A percentile compares a stretch with the other conserved stretches of the same genome.
Evolutionary conservation across 805 yeast genomes (phyloP).

Genomic region (Tetrapisispora taiwanensis): DNA sequence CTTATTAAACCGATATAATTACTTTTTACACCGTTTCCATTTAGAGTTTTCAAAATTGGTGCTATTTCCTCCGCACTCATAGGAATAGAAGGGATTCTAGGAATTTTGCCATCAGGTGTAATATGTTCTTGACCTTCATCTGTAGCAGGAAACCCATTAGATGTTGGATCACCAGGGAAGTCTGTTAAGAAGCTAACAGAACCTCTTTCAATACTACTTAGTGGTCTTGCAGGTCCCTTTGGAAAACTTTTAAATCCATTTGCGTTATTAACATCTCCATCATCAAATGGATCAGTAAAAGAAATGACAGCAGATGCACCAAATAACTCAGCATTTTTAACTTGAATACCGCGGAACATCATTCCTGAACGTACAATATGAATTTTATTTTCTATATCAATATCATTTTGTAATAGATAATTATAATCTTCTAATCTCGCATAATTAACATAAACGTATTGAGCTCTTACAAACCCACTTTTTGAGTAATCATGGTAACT

Average conservation of each 20-base stretch:
- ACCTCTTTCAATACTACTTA: constrained; percentile 50
- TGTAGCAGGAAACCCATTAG: constrained; percentile 60
- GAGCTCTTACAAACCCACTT: constrained; percentile 47
- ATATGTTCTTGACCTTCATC: constrained; percentile 29
- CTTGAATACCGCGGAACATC: constrained; percentile 45
- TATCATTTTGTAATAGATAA: constrained; percentile 29
- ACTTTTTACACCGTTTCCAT: constrained; percentile 31
- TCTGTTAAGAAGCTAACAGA: constrained; percentile 48
- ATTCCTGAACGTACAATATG: constrained; percentile 46
- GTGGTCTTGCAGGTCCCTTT: constrained; percentile 55
- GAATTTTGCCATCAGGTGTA: constrained; percentile 35
- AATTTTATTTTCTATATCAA: constrained; percentile 44
- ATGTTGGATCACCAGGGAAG: constrained; percentile 69
- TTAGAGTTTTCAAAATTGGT: constrained; percentile 33
- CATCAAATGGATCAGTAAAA: constrained; percentile 37
- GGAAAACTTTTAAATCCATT: constrained; percentile 54
- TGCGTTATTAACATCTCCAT: constrained; percentile 41
- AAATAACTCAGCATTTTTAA: constrained; percentile 47
- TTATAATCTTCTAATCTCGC: constrained; percentile 49
- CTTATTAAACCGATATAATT: constrained; percentile 30
- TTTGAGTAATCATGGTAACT: constrained; percentile 59
- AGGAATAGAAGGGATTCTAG: constrained; percentile 46
- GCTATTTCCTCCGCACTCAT: constrained; percentile 35
- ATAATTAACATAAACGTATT: constrained; percentile 50
- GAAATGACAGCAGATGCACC: constrained; percentile 58